A percentile compares a stretch with the other conserved stretches of the same genome.
These are phyloP conservation scores for Penicillium sp. DNA, from an alignment of 2,329 filamentous ascomycete species.

Conservation along the genomic window DNA sequence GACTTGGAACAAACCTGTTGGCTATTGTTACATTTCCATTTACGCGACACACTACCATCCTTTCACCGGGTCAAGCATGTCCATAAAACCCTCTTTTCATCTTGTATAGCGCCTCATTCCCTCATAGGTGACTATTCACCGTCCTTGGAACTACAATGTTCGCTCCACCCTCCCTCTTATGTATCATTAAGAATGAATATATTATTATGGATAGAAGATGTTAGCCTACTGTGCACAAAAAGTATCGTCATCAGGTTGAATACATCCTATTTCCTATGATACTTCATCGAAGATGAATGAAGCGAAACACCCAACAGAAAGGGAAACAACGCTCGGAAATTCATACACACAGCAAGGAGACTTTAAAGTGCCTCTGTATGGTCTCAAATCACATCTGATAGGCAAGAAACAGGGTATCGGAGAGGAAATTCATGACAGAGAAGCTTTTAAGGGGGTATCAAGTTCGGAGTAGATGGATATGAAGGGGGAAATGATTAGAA, in stretches of 20 bases:
- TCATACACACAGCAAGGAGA: background rate
- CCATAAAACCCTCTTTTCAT: background rate
- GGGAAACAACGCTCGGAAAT: background rate
- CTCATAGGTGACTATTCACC: background rate
- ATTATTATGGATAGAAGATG: background rate
- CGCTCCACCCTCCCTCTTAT: background rate
- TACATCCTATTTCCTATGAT: background rate
- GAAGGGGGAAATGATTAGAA: background rate
- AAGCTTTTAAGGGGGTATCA: conserved; percentile 14
- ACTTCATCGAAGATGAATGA: background rate
- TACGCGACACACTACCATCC: background rate
- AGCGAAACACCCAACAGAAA: background rate
- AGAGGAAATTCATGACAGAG: conserved; percentile 4
- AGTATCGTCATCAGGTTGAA: background rate
- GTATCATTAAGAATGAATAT: conserved; percentile 15
- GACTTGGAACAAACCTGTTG: background rate
- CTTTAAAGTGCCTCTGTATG: background rate
- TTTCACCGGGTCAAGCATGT: background rate
- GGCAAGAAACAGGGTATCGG: conserved; percentile 17
- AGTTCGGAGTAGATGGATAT: conserved; percentile 6
- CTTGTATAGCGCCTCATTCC: background rate
- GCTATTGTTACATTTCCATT: background rate
- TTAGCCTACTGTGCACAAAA: background rate
- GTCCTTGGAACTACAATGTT: background rate
- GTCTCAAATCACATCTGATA: background rate